Evolutionary conservation across 495 filamentous ascomycete species (phyloP), one percentile per base, ranked within the genome.

Genomic region (Aeminium ludgeri): DNA sequence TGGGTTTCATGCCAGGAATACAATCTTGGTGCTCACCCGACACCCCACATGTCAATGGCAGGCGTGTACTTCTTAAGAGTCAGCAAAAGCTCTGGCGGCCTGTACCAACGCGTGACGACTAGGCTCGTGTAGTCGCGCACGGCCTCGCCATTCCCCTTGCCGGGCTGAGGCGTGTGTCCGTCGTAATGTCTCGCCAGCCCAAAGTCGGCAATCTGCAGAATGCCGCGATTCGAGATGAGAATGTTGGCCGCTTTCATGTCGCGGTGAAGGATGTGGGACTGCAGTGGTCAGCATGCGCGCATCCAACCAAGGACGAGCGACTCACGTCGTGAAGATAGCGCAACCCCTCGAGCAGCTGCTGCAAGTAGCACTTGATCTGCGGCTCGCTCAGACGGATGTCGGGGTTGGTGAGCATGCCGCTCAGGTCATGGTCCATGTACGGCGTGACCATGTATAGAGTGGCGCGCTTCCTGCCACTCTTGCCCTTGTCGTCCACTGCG

Each of bases 221-320:
- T 78, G 11, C 89, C 89, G 31, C 72, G 70, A 57, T 99, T 99
- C 60, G 80, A 92, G 59, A 99, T 96, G 34, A 99, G 72, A 1
- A 99, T 70, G 56, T 99, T 99, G 46, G 89, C 89, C 13, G 89
- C 89, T 65, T 97, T 97, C 89, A 97, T 95, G 53, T 97, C 89
- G 57, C 89, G 75, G 58, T 97, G 89, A 12, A 97, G 61, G 42
- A 96, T 94, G 37, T 79, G 74, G 50, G 73, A 87, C 55, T 74
- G 44, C 39, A 30, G 29, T 17, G 16, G 16, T 35, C 17, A 35
- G 33, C 16, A 35, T 35, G 43, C 33, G 15, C 33, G 7, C 8
- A n/a, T 10, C 15, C 8, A 6, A 16, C 7, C 33, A 6, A 10
- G 7, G 7, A 7, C 17, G 8, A 8, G 16, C 10, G 27, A 37